These are phyloP conservation scores for Ascochyta viciae-villosae DNA, from an alignment of 2,329 filamentous ascomycete genomes.

Conservation along the genomic window DNA sequence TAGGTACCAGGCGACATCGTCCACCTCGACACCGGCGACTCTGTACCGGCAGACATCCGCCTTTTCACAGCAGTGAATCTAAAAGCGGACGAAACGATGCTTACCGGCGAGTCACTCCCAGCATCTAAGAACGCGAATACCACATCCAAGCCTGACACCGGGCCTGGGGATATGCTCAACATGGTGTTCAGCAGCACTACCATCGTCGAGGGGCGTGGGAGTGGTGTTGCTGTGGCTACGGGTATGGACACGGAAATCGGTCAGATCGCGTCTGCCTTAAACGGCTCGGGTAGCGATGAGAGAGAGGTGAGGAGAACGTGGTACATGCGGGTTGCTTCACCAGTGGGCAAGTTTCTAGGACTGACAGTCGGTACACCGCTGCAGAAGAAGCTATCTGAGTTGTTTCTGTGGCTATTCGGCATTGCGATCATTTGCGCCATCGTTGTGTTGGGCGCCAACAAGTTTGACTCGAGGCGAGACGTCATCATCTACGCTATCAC, in stretches of 20 bases:
- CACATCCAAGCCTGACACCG: slow-evolving; percentile 60
- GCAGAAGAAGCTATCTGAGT: slow-evolving; percentile 44
- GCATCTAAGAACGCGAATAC: slow-evolving; percentile 67
- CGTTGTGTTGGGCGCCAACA: slow-evolving; percentile 44
- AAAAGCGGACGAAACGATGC: slow-evolving; percentile 73
- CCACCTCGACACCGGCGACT: slow-evolving; percentile 67
- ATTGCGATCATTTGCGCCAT: slow-evolving; percentile 43
- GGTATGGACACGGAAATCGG: slow-evolving; percentile 77
- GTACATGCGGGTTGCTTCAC: slow-evolving; percentile 30
- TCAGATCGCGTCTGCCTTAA: slow-evolving; percentile 70
- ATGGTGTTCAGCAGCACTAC: slow-evolving; percentile 73
- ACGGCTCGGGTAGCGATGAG: slow-evolving; percentile 48
- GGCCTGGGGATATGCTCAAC: slow-evolving; percentile 72
- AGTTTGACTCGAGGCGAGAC: slow-evolving; percentile 45
- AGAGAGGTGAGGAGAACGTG: slow-evolving; percentile 44
- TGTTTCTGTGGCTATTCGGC: slow-evolving; percentile 37
- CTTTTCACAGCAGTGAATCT: slow-evolving; percentile 72
- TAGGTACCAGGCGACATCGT: slow-evolving; percentile 71
- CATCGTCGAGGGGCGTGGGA: slow-evolving; percentile 71
- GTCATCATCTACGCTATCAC: slow-evolving; percentile 48
- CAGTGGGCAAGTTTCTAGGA: slow-evolving; percentile 48
- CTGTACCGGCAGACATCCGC: slow-evolving; percentile 72
- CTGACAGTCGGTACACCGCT: slow-evolving; percentile 47
- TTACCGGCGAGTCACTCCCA: slow-evolving; percentile 75
- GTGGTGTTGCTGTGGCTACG: slow-evolving; percentile 70